Conservation (phyloP, 2,329 filamentous ascomycete species). For the Neofusicoccum kwambonambiense region DNA sequence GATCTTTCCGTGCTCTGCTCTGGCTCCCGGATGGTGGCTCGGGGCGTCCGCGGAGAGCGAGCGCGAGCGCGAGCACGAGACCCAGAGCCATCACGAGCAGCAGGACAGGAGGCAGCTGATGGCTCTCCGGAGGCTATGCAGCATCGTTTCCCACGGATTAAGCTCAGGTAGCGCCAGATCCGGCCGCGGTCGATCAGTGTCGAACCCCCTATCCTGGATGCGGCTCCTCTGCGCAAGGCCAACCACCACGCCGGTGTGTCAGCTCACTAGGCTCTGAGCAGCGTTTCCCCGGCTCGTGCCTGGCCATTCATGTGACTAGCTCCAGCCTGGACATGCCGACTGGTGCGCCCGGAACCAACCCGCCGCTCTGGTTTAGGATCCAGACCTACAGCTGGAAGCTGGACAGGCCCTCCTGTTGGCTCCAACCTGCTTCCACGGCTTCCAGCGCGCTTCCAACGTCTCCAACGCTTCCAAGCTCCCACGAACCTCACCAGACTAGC, state of each 20-base stretch:
- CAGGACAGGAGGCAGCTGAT: neutral
- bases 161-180: neutral
- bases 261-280: neutral
- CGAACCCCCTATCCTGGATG: neutral
- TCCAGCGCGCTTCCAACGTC: neutral
- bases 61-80: neutral
- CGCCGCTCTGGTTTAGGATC: neutral
- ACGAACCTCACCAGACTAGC: neutral
- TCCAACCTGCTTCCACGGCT: neutral
- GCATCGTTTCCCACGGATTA: neutral
- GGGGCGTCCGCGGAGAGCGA: neutral
- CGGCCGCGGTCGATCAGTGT: neutral
- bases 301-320: neutral
- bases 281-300: neutral
- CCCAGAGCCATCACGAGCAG: neutral
- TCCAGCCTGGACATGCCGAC: too few species aligned
- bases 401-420: neutral
- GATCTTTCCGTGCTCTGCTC: too few species aligned
- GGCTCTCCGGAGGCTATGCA: too few species aligned
- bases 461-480: neutral
- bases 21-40: neutral
- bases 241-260: neutral
- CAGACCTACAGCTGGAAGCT: neutral
- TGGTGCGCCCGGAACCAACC: neutral
- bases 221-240: slow-evolving; percentile 4